Conservation (phyloP, 148 eudicot species). For the Nepenthes mirabilis region DNA sequence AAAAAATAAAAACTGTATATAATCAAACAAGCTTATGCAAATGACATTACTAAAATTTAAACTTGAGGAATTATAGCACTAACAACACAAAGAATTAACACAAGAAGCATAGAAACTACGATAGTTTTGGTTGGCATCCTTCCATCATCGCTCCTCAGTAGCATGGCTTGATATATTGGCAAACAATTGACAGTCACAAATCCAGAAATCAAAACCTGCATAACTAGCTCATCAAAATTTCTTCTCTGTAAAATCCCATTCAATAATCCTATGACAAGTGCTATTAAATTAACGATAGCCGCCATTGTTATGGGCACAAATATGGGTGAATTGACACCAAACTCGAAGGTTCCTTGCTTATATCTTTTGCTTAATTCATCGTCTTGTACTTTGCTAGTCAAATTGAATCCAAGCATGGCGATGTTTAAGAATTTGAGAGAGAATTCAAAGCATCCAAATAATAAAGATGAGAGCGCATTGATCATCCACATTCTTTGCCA, state of each 20-base stretch:
- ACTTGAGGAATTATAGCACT: neutral
- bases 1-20: too few relatives aligned
- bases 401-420: slow-evolving; percentile 20
- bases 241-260: slow-evolving; percentile 6
- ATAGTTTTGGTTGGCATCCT: slow-evolving; percentile 48
- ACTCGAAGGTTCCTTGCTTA: slow-evolving; percentile 43
- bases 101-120: slow-evolving; percentile 19
- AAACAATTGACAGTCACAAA: slow-evolving; percentile 45
- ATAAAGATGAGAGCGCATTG: slow-evolving; percentile 22
- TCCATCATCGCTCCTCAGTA: slow-evolving; percentile 50
- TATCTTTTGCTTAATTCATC: slow-evolving; percentile 34
- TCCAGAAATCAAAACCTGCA: slow-evolving; percentile 46
- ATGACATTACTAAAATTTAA: too few relatives aligned
- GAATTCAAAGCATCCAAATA: slow-evolving; percentile 28
- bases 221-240: slow-evolving; percentile 15
- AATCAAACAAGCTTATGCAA: too few relatives aligned
- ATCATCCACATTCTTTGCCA: slow-evolving; percentile 60
- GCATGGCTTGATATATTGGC: slow-evolving; percentile 60
- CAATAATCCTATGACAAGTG: slow-evolving; percentile 21
- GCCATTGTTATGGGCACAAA: slow-evolving; percentile 41
- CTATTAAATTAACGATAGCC: slow-evolving; percentile 29
- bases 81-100: slow-evolving; percentile 15
- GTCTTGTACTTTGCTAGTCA: slow-evolving; percentile 44
- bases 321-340: slow-evolving; percentile 44
- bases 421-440: slow-evolving; percentile 24